Conservation (phyloP, 1,284 basidiomycete species). For the Cryptococcus wingfieldii region DNA sequence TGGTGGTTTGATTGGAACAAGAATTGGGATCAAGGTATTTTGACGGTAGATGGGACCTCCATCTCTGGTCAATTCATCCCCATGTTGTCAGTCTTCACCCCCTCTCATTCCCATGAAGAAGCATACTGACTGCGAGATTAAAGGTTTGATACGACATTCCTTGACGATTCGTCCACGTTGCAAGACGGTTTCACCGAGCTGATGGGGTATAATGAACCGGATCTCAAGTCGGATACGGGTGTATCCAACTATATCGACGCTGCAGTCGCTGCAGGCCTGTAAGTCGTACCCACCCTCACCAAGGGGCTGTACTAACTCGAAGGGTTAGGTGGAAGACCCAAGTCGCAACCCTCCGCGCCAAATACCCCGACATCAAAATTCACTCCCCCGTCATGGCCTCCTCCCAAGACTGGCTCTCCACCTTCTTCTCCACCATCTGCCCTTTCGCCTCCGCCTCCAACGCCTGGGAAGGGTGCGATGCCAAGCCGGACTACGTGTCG, state of each 20-base stretch:
- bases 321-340: slow-evolving; percentile 21
- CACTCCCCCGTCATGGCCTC: slow-evolving; percentile 21
- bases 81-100: slow-evolving; percentile 20
- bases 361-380: slow-evolving; percentile 18
- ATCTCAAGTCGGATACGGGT: slow-evolving; percentile 2
- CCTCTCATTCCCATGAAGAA: background rate
- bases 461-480: slow-evolving; percentile 13
- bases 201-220: slow-evolving; percentile 32
- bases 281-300: background rate
- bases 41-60: slow-evolving; percentile 7
- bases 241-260: slow-evolving; percentile 1
- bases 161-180: slow-evolving; percentile 11
- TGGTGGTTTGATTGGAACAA: slow-evolving; percentile 36
- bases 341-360: slow-evolving; percentile 6
- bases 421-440: slow-evolving; percentile 24
- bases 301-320: background rate
- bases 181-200: slow-evolving; percentile 20
- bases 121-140: background rate
- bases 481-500: slow-evolving; percentile 21
- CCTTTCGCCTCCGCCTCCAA: slow-evolving; percentile 11
- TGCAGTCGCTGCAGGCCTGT: slow-evolving; percentile 1
- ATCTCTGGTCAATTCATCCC: slow-evolving; percentile 23
- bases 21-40: slow-evolving; percentile 21
- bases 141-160: slow-evolving; percentile 15
- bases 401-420: slow-evolving; percentile 18